Base-by-base conservation (phyloP, 108 stramenopile genomes). In the Stephanodiscus minutulus region DNA sequence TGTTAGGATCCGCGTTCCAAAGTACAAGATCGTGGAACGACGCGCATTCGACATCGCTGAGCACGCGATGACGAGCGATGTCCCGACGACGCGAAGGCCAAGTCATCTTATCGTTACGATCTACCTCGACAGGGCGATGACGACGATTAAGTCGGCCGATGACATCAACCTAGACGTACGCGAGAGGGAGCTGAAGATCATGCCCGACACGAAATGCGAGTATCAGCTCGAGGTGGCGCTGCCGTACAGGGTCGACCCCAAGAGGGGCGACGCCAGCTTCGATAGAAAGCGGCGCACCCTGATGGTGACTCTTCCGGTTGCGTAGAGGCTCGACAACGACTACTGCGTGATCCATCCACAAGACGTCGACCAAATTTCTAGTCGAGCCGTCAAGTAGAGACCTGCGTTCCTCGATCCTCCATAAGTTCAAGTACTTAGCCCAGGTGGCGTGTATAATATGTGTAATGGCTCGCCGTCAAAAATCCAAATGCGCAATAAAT, bases 21-120 rank as follows among this genome's bases (percentile, higher is more conserved):
- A 65, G 39, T 66, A 71, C 37, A 60, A 78, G 33, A 66, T 78
- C 11, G 70, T 78, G 12, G 77, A 78, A 31, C 77, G 64, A 46
- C 70, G 77, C 15, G 43, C 59, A 28, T 61, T 78, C 46, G 77
- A 71, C 29, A 53, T 71, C 13, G 68, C 70, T 1, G 64, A 78
- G 21, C 77, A 78, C 29, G 54, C 69, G 1, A 20, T 21, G 22
- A 50, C 20, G 24, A 59, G 28, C 35, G 6, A 15, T 5, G 25
- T 11, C 27, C 59, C 58, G 15, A 49, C 24, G 28, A 43, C 58
- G 48, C 39, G 48, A 49, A 46, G 49, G 43, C 77, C 77, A 18
- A 71, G 61, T 41, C 62, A 60, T 12, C 56, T 78, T 22, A 41
- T 66, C 41, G 64, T 77, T 15, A 46, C 64, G 18, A 22, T 77